phyloP scores from a whole-genome alignment of 768 basidiomycete genomes.

The Roridomyces roridus region DNA sequence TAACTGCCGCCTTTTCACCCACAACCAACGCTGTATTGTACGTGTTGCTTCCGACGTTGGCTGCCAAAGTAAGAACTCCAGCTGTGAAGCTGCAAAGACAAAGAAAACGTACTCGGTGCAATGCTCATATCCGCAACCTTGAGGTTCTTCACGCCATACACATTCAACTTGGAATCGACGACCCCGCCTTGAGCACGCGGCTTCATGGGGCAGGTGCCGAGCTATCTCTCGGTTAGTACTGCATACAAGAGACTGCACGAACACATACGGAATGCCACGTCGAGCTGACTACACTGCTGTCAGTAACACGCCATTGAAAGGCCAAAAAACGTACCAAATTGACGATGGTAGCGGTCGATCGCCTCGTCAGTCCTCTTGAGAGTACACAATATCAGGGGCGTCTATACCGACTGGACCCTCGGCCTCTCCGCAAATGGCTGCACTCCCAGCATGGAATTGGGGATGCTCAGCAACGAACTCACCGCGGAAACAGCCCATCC shows the following conservation, averaged over 20 bases:
- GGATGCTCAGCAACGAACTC: conserved; percentile 20
- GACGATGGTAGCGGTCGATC: conserved; percentile 24
- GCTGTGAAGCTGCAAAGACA: too few species aligned
- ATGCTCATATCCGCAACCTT: conserved; percentile 47
- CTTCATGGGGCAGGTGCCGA: conserved; percentile 61
- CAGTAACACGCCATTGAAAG: too few species aligned
- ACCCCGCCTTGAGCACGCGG: conserved; percentile 50
- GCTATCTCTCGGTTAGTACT: too few species aligned
- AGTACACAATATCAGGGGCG: conserved; percentile 27
- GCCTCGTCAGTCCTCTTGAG: conserved; percentile 29
- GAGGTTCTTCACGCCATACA: conserved; percentile 51
- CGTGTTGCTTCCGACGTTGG: conserved; percentile 41
- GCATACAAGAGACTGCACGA: too few species aligned
- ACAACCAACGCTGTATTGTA: conserved; percentile 46
- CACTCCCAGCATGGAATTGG: conserved; percentile 8
- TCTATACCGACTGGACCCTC: conserved; percentile 22
- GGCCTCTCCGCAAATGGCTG: background rate
- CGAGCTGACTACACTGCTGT: conserved; percentile 11
- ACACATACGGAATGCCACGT: conserved; percentile 21
- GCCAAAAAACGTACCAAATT: conserved; percentile 6
- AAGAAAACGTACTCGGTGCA: conserved; percentile 18
- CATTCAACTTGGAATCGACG: conserved; percentile 50
- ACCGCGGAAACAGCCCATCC: conserved; percentile 38
- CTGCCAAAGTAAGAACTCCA: too few species aligned
- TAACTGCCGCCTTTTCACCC: conserved; percentile 65